Base-by-base conservation (phyloP, 805 yeast genomes). In the Saturnispora kantuleensis region DNA sequence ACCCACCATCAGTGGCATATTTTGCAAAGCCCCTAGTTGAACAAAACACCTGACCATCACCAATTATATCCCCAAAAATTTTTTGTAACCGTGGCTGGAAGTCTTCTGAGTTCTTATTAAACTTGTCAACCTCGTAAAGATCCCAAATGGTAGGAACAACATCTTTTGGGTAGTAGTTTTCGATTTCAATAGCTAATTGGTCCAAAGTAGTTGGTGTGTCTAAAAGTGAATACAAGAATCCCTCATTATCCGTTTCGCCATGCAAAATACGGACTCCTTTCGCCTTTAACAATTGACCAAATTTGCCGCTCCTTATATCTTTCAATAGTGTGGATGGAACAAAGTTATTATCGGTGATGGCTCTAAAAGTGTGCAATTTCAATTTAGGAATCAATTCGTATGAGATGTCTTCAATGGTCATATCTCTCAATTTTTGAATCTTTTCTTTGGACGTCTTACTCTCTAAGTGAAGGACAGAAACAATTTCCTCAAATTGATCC, bases 1-100 rank as follows among this genome's bases (percentile, higher is more conserved):
- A 60, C 59, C 45, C 48, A 54, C 55, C 45, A 18, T 50, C 47
- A 8, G 58, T 50, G 39, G 62, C 44, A 12, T 58, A 52, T 38
- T 63, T 55, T 21, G 66, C 42, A 44, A 61, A 62, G 2, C 67
- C 67, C 41, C 70, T 56, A 10, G 57, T 51, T 1, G 69, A 63
- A n/a, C 60, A 59, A 49, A 65, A 61, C 3, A 67, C 66, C 48
- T 67, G 70, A 7, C 65, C 62, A 52, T 65, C 69, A 6, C 65
- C 58, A 21, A 63, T 55, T 29, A 65, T 65, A n/a, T 52, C 48
- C 17, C 70, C 70, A 52, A 57, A 67, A 5, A 55, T 41, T 28
- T 48, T 50, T 48, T 39, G 51, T 11, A 51, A 30, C 10, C 42
- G 34, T 32, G 47, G 52, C 29, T 46, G 42, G 38, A 38, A 38